Percentiles rank a stretch among this genome's conserved stretches.
These are phyloP conservation scores for Cladosporium sp. DNA, from an alignment of 2,329 filamentous ascomycete genomes.

Conservation along the genomic window DNA sequence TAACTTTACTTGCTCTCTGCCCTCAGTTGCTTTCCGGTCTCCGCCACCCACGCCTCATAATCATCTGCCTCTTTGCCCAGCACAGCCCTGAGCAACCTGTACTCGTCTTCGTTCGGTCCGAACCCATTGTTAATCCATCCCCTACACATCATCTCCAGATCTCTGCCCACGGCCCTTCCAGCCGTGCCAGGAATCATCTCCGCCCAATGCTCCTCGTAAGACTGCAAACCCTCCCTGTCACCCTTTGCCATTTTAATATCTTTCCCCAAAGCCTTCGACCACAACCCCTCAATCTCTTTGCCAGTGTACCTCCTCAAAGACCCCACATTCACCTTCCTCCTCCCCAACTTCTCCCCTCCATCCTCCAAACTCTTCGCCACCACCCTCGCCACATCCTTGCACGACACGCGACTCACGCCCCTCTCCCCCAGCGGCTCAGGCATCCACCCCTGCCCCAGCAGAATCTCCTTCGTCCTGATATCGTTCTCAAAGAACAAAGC, in stretches of 20 bases:
- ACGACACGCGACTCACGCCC: slow-evolving; percentile 17
- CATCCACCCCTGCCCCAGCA: slow-evolving; percentile 21
- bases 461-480: background rate
- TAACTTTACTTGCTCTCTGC: background rate
- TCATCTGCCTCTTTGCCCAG: slow-evolving; percentile 12
- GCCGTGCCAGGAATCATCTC: slow-evolving; percentile 7
- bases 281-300: background rate
- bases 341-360: slow-evolving; percentile 1
- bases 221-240: slow-evolving; percentile 11
- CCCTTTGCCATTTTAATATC: slow-evolving; percentile 6
- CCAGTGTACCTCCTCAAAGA: slow-evolving; percentile 11
- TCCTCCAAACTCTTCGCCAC: slow-evolving; percentile 9
- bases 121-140: slow-evolving; percentile 8
- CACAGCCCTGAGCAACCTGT: slow-evolving; percentile 11
- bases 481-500: slow-evolving; percentile 21
- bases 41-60: slow-evolving; percentile 16
- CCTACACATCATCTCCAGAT: slow-evolving; percentile 7
- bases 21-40: slow-evolving; percentile 7
- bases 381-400: slow-evolving; percentile 3
- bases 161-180: slow-evolving; percentile 9
- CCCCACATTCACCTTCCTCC: slow-evolving; percentile 15
- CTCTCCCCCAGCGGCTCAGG: slow-evolving; percentile 24
- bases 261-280: slow-evolving; percentile 1
- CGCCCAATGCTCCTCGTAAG: slow-evolving; percentile 6
- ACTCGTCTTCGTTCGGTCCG: slow-evolving; percentile 12